Evolutionary conservation across 306 rosid genomes (phyloP).

Genomic region (Trichosanthes cucumerina): DNA sequence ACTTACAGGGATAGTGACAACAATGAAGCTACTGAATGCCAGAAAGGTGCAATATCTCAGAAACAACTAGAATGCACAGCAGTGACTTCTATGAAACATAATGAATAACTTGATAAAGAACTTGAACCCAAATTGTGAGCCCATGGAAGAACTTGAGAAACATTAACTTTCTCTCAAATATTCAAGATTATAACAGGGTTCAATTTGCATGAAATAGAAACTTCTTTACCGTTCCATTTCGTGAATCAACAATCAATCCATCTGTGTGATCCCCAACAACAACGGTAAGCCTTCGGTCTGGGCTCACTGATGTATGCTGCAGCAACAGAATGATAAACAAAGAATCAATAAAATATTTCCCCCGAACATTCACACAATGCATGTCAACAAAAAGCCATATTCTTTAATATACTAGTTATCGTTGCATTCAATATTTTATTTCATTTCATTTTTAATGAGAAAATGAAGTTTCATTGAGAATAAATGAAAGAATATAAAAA

Average conservation of each 20-base stretch:
- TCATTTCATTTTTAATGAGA: too few relatives aligned
- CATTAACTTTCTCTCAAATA: background rate
- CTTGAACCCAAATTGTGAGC: background rate
- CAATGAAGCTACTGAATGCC: background rate
- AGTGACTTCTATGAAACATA: background rate
- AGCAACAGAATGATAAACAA: constrained; percentile 5
- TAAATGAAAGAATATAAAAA: too few relatives aligned
- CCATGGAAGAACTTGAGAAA: background rate
- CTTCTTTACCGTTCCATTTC: constrained; percentile 18
- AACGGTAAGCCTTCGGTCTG: constrained; percentile 12
- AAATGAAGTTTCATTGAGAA: too few relatives aligned
- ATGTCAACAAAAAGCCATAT: background rate
- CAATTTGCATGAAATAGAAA: background rate
- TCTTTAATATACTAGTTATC: background rate
- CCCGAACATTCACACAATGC: background rate
- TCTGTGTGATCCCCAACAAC: constrained; percentile 28
- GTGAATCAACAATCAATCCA: constrained; percentile 22
- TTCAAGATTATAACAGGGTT: background rate
- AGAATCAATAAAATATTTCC: background rate
- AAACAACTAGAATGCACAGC: background rate
- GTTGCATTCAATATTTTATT: background rate
- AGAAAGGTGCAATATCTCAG: background rate
- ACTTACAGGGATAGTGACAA: background rate
- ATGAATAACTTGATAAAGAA: background rate
- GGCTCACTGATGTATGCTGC: constrained; percentile 26